Base-by-base conservation (phyloP, 176 grass and related monocot genomes). In the Aechmea fasciata region DNA sequence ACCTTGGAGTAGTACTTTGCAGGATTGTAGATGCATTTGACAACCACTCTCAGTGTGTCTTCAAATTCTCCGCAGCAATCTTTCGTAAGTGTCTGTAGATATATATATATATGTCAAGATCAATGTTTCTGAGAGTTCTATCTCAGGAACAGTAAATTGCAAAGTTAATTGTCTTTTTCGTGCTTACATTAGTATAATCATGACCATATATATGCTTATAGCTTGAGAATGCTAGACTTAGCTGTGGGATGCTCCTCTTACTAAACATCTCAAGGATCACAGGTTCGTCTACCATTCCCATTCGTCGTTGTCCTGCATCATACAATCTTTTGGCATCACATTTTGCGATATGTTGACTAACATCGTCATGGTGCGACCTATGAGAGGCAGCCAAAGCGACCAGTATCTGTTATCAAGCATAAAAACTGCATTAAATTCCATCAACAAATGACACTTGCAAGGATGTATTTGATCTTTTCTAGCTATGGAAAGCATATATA, bases 231-330 rank as follows among this genome's bases (percentile, higher is more conserved):
- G 94, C 86, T 67, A 97, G 66, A 62, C 84, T 97, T 47, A 97
- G 80, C 78, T 97, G 89, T 13, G 86, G 94, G 66, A 90, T 90
- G 79, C 94, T 97, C 78, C 94, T 92, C 84, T 92, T 97, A 77
- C 94, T 97, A 77, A 97, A 76, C 67, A 92, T 87, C 82, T 92
- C 94, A 9, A 97, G 86, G 63, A 97, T 79, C 1, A 76, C 69
- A 5, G 89, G 85, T 66, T 97, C 86, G 3, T 97, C 77, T 2
- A 85, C 66, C 2, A 75, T 77, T 11, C 83, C 85, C 2, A n/a
- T 69, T n/a, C 82, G 57, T 24, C 81, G 29, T 62, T 85, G 90
- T 65, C 79, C 84, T 1, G 84, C 78, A 15, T 81, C 86, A 49
- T 90, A 84, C 75, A 97, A 24, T 66, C 86, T 85, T 72, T 88